Conservation (phyloP, 352 stramenopile species). For the Thalassiosira livingstoniorum region DNA sequence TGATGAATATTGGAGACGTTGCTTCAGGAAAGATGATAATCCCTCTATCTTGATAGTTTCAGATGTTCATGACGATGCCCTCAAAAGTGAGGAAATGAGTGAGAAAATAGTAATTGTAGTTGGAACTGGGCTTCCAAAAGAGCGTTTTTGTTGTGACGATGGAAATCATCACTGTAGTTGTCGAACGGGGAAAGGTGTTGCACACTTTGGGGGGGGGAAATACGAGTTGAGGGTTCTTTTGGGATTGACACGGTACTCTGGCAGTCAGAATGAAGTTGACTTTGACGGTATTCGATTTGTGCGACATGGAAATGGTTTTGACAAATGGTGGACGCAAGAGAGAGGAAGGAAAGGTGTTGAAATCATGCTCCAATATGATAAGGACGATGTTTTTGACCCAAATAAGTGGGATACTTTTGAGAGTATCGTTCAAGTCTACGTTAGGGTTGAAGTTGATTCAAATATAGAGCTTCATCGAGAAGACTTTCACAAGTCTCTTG, state of each 20-base stretch:
- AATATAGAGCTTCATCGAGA: background rate
- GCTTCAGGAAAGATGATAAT: too few relatives aligned
- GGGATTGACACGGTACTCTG: too few relatives aligned
- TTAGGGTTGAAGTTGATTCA: background rate
- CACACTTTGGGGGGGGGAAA: background rate
- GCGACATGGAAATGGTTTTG: slow-evolving; percentile 22
- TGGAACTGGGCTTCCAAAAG: too few relatives aligned
- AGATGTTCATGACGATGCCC: too few relatives aligned
- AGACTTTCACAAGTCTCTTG: slow-evolving; percentile 16
- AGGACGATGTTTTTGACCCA: background rate
- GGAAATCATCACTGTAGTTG: background rate
- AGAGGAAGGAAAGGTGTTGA: background rate
- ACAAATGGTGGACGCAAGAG: slow-evolving; percentile 16
- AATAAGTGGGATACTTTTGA: background rate
- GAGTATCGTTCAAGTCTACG: background rate
- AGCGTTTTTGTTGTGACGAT: background rate
- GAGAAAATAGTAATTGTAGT: too few relatives aligned
- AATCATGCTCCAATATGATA: background rate
- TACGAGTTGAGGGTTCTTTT: background rate
- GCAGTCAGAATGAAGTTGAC: background rate
- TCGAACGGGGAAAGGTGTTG: background rate
- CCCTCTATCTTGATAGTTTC: too few relatives aligned
- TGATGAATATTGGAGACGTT: slow-evolving; percentile 20
- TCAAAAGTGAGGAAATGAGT: background rate
- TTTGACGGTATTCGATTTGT: slow-evolving; percentile 1